phyloP scores from a whole-genome alignment of 1,284 basidiomycete genomes.

The Tilletia setariae region DNA sequence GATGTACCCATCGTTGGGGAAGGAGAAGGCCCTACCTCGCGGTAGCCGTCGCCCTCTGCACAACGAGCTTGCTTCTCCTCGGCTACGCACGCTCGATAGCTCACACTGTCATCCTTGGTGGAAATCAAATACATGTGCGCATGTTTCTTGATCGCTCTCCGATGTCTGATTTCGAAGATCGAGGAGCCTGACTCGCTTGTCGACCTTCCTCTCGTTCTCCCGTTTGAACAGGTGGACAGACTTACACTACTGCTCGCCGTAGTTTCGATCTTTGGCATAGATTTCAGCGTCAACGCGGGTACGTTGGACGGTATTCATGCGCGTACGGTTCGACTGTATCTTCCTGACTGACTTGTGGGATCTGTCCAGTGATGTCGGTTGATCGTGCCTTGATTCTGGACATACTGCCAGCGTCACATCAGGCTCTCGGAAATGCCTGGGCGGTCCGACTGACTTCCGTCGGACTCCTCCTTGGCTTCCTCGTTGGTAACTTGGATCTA shows the following conservation, averaged over 20 bases:
- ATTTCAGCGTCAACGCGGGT: conserved; percentile 82
- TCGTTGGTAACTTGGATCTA: conserved; percentile 46
- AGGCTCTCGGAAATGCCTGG: conserved; percentile 90
- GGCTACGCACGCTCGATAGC: conserved; percentile 51
- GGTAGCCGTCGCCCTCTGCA: conserved; percentile 40
- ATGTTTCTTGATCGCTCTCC: too few species aligned
- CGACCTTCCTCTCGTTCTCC: background rate
- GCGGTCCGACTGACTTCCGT: conserved; percentile 70
- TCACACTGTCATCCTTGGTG: background rate
- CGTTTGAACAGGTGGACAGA: conserved; percentile 3
- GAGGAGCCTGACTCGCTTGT: background rate
- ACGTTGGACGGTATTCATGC: background rate
- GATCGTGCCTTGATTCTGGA: conserved; percentile 76
- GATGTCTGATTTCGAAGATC: background rate
- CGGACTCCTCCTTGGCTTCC: conserved; percentile 45
- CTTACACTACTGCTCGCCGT: conserved; percentile 77
- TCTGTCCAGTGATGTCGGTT: conserved; percentile 43
- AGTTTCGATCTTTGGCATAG: conserved; percentile 79
- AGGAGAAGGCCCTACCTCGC: conserved; percentile 54
- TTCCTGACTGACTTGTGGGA: background rate
- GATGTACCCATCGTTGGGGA: conserved; percentile 51
- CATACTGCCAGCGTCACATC: conserved; percentile 63
- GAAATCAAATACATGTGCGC: conserved; percentile 11
- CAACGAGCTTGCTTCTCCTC: conserved; percentile 47
- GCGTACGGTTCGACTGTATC: background rate